phyloP scores from a whole-genome alignment of 2,329 filamentous ascomycete genomes.

The Graphiopsis chlorocephala region DNA sequence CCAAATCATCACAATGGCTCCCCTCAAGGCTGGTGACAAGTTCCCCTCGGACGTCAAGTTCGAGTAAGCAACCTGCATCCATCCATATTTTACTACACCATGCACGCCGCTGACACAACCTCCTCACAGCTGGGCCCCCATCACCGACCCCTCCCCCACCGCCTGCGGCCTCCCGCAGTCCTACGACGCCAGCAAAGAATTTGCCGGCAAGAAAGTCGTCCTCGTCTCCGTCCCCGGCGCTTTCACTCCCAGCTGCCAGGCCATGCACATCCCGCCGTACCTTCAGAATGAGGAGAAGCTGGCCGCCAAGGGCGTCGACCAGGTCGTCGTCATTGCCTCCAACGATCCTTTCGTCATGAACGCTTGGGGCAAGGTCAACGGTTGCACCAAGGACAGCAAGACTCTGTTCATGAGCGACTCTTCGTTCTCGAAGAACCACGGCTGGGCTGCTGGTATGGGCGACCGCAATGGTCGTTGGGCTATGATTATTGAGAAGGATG shows the following conservation, averaged over 20 bases:
- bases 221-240: slow-evolving; percentile 69
- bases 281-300: slow-evolving; percentile 68
- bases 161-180: slow-evolving; percentile 74
- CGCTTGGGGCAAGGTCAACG: slow-evolving; percentile 87
- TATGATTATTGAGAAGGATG: slow-evolving; percentile 72
- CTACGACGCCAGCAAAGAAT: slow-evolving; percentile 78
- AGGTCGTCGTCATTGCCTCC: slow-evolving; percentile 75
- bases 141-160: slow-evolving; percentile 68
- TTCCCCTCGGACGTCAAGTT: slow-evolving; percentile 82
- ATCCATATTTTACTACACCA: background rate
- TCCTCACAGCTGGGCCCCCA: slow-evolving; percentile 67
- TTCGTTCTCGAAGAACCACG: slow-evolving; percentile 73
- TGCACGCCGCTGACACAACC: slow-evolving; percentile 11
- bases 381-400: slow-evolving; percentile 68
- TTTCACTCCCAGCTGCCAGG: slow-evolving; percentile 85
- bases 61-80: slow-evolving; percentile 50
- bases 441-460: slow-evolving; percentile 66
- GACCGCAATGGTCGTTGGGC: slow-evolving; percentile 77
- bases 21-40: slow-evolving; percentile 74
- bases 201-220: slow-evolving; percentile 68
- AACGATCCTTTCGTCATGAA: slow-evolving; percentile 88
- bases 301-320: slow-evolving; percentile 77
- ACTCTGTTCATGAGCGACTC: slow-evolving; percentile 77
- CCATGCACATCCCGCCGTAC: slow-evolving; percentile 77
- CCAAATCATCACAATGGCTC: slow-evolving; percentile 52